Evolutionary conservation across 257 asterid genomes (phyloP), one percentile per base, ranked within the genome.

Genomic region (Nemophila menziesii): DNA sequence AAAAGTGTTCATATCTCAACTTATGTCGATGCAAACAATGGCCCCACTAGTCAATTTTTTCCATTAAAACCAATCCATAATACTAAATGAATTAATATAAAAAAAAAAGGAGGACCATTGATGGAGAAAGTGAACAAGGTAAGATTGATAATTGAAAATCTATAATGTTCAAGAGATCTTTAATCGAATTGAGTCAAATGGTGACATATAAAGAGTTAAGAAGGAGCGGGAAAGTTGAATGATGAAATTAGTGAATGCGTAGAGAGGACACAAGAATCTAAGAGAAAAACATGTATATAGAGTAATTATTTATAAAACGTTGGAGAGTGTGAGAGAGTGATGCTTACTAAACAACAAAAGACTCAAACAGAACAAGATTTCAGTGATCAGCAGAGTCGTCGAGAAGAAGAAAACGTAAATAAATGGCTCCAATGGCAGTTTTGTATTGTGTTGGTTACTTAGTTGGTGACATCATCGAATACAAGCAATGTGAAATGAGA

Each of bases 171-270:
- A n/a, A n/a, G n/a, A n/a, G n/a, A n/a, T n/a, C 49, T 55, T 50
- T 44, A 57, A 57, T 22, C 33, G 9, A 24, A n/a, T n/a, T n/a
- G 33, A 24, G 33, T 9, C 4, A 24, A 9, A 4, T 4, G 9
- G 33, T 9, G 33, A 24, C 6, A 24, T 10, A 29, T 10, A 29
- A 13, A 29, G 36, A 29, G 64, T n/a, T n/a, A n/a, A 43, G 60
- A 50, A 59, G 54, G 64, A 43, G 80, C 61, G 77, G 74, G 74
- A 65, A 59, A 55, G 61, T 19, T 38, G 43, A 39, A 23, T 40
- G 47, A 48, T 44, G 68, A 27, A 55, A 29, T 29, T 10, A 2
- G 36, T 7, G 9, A 29, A 29, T 29, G 36, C 12, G 36, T 29
- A 7, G 36, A 29, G 36, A 7, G 36, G 12, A 29, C 12, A 7